A percentile compares a stretch with the other conserved stretches of the same genome.
phyloP scores from a whole-genome alignment of 2,329 filamentous ascomycete species.

The Colletotrichum siamense region DNA sequence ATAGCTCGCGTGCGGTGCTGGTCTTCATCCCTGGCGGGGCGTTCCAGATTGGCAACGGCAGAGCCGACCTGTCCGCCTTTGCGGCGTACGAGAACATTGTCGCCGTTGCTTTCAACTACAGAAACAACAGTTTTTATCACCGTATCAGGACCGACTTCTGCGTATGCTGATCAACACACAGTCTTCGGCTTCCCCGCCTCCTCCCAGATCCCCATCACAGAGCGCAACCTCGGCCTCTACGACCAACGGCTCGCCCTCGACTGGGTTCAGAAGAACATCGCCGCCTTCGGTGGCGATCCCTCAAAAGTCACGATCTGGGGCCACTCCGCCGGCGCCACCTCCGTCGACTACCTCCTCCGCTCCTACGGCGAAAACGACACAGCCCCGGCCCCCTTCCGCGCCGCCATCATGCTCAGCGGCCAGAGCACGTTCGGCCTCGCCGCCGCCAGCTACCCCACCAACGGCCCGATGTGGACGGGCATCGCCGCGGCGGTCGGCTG shows the following conservation, averaged over 20 bases:
- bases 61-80: constrained; percentile 28
- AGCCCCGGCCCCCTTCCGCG: constrained; percentile 26
- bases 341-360: constrained; percentile 29
- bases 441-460: neutral
- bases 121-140: neutral
- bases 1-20: constrained; percentile 22
- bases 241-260: constrained; percentile 35
- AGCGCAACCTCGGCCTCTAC: constrained; percentile 29
- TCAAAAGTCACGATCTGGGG: constrained; percentile 35
- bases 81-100: constrained; percentile 32
- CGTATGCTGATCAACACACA: neutral
- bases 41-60: constrained; percentile 27
- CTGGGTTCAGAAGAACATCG: constrained; percentile 35
- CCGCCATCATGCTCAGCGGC: constrained; percentile 32
- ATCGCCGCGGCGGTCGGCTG: constrained; percentile 23
- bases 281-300: constrained; percentile 32
- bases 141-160: too few relatives aligned
- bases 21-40: constrained; percentile 31
- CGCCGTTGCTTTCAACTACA: constrained; percentile 30
- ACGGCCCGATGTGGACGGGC: constrained; percentile 21
- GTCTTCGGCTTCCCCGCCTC: neutral
- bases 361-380: constrained; percentile 12
- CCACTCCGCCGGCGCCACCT: constrained; percentile 34
- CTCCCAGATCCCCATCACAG: neutral
- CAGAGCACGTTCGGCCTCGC: constrained; percentile 30